Evolutionary conservation across 768 basidiomycete species (phyloP), one percentile per base, ranked within the genome.

Genomic region (Mycena galopus): DNA sequence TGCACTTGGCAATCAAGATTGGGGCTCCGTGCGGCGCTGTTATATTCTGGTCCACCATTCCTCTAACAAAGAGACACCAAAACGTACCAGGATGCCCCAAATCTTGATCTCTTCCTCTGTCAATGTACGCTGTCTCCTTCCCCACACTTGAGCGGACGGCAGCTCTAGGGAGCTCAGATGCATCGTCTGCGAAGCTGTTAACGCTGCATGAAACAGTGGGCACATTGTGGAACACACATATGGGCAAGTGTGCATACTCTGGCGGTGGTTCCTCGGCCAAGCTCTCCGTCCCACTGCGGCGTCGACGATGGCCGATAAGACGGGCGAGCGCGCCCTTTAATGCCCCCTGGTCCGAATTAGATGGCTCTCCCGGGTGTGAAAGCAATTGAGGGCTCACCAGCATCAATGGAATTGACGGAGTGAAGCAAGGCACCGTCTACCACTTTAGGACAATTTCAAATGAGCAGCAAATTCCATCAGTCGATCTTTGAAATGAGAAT

Each of bases 221-320:
- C n/a, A n/a, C n/a, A 42, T 42, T 42, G 39, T 42, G 11, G 9
- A 4, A 29, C 57, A 47, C 44, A 68, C 67, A 68, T 60, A 68
- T 60, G 1, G 67, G 67, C 16, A 68, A 50, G 47, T 68, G 58
- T n/a, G 67, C 42, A 68, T 68, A 53, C 27, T 68, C 58, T 1
- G 44, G 44, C 17, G 59, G 67, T 23, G 61, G 19, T 35, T 68
- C 59, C 3, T 68, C 67, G 4, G 60, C 65, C 12, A 35, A 65
- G 25, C 17, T 23, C 33, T 42, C 51, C 12, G 51, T 8, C 8
- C 7, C 39, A 4, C 16, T 25, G 23, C 21, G 50, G 50, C 50
- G 17, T 5, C 4, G 1, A 53, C 37, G 63, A 6, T 21, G 32
- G n/a, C 19, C 50, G 1, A 56, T 14, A 56, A 55, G 27, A 8